phyloP scores from a whole-genome alignment of 2,329 filamentous ascomycete species.

The Aspergillus udagawae region DNA sequence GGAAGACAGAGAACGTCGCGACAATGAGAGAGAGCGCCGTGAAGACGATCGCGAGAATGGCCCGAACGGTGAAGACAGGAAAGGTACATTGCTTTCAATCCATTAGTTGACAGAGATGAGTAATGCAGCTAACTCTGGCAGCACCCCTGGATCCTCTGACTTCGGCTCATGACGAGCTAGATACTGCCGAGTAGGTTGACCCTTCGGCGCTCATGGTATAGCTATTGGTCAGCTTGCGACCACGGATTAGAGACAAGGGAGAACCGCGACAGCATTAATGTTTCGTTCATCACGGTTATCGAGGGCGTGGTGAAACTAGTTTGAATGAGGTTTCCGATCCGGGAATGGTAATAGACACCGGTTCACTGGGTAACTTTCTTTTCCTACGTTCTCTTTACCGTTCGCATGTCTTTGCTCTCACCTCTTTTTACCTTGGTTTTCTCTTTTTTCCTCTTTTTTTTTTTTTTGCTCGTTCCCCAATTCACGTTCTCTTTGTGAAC shows the following conservation, averaged over 20 bases:
- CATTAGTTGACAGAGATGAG: neutral
- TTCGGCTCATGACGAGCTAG: conserved; percentile 86
- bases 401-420: neutral
- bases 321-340: neutral
- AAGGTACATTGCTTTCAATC: conserved; percentile 57
- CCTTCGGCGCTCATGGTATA: conserved; percentile 11
- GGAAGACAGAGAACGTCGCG: conserved; percentile 40
- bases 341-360: neutral
- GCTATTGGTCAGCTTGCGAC: neutral
- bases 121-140: conserved; percentile 22
- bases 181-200: conserved; percentile 72
- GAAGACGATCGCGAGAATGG: conserved; percentile 69
- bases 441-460: too few relatives aligned
- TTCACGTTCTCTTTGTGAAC: neutral
- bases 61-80: conserved; percentile 82
- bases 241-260: neutral
- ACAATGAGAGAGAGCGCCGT: conserved; percentile 67
- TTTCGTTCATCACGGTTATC: neutral
- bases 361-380: neutral
- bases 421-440: neutral
- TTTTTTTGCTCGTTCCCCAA: neutral
- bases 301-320: neutral
- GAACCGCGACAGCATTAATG: neutral
- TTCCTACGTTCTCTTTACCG: neutral
- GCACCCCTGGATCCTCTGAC: conserved; percentile 69